Evolutionary conservation across 441 rosid species (phyloP).

Genomic region (Gossypium schwendimanii): DNA sequence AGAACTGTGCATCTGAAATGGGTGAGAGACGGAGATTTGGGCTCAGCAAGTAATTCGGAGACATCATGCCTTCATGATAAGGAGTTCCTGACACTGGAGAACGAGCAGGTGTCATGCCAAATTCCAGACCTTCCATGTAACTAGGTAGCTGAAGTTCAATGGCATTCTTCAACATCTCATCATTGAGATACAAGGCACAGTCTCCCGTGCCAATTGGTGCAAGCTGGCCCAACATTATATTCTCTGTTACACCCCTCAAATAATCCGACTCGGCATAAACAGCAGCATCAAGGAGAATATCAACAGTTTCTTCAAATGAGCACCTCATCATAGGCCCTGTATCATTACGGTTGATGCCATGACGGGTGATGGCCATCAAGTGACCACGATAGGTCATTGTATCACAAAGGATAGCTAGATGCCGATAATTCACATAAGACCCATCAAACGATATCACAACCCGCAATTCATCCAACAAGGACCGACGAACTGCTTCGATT

Average conservation of each 20-base stretch:
- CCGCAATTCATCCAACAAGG: conserved; percentile 86
- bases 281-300: conserved; percentile 95
- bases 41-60: conserved; percentile 75
- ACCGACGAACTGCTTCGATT: conserved; percentile 90
- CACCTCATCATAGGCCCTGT: conserved; percentile 99
- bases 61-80: conserved; percentile 89
- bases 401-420: conserved; percentile 92
- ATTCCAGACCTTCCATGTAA: conserved; percentile 88
- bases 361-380: conserved; percentile 98
- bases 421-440: conserved; percentile 91
- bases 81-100: conserved; percentile 89
- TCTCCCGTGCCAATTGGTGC: conserved; percentile 96
- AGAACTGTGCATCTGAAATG: conserved; percentile 72
- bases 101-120: conserved; percentile 79
- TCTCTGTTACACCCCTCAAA: conserved; percentile 90
- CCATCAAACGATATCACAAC: conserved; percentile 97
- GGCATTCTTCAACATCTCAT: conserved; percentile 96
- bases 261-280: conserved; percentile 85
- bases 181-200: conserved; percentile 81
- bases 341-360: conserved; percentile 92
- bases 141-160: conserved; percentile 98
- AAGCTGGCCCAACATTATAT: conserved; percentile 94
- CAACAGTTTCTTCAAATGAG: conserved; percentile 97
- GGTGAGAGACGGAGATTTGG: conserved; percentile 83
- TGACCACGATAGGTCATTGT: conserved; percentile 99